A percentile compares a stretch with the other conserved stretches of the same genome.
Evolutionary conservation across 805 yeast genomes (phyloP).

Genomic region (Kodamaea sagamina): DNA sequence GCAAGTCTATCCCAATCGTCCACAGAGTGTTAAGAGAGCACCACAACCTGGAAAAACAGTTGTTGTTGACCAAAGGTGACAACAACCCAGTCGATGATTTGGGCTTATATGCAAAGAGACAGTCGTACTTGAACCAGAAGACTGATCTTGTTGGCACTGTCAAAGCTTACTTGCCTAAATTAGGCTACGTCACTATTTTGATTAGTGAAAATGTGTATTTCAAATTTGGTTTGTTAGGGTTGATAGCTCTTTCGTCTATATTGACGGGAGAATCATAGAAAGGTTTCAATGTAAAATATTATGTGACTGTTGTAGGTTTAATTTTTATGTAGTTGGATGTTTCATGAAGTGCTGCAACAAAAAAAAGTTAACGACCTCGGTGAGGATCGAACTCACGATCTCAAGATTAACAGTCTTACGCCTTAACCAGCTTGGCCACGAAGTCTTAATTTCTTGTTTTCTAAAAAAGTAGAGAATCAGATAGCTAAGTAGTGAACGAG

Average conservation of each 20-base stretch:
- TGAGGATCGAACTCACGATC: slow-evolving; percentile 42
- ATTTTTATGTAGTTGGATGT: neutral
- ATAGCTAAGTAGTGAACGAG: no score
- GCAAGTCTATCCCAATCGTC: slow-evolving; percentile 89
- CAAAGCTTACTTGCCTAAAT: slow-evolving; percentile 84
- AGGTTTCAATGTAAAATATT: neutral
- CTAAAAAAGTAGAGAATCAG: no score
- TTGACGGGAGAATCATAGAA: slow-evolving; percentile 33
- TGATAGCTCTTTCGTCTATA: slow-evolving; percentile 70
- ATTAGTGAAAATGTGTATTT: slow-evolving; percentile 86
- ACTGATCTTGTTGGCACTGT: slow-evolving; percentile 87
- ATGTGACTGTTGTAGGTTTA: neutral
- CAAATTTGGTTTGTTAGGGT: slow-evolving; percentile 73
- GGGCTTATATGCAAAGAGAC: slow-evolving; percentile 75
- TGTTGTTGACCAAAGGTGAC: slow-evolving; percentile 91
- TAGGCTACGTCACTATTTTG: slow-evolving; percentile 90
- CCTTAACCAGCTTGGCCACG: slow-evolving; percentile 38
- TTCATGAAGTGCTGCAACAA: no score
- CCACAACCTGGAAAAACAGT: slow-evolving; percentile 56
- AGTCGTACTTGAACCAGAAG: slow-evolving; percentile 72
- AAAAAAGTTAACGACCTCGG: slow-evolving; percentile 29
- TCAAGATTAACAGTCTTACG: slow-evolving; percentile 39
- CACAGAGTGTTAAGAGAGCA: slow-evolving; percentile 93
- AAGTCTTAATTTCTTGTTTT: slow-evolving; percentile 18
- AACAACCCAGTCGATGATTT: slow-evolving; percentile 92